phyloP scores from a whole-genome alignment of 2,329 filamentous ascomycete genomes.

The Aspergillus sclerotialis region DNA sequence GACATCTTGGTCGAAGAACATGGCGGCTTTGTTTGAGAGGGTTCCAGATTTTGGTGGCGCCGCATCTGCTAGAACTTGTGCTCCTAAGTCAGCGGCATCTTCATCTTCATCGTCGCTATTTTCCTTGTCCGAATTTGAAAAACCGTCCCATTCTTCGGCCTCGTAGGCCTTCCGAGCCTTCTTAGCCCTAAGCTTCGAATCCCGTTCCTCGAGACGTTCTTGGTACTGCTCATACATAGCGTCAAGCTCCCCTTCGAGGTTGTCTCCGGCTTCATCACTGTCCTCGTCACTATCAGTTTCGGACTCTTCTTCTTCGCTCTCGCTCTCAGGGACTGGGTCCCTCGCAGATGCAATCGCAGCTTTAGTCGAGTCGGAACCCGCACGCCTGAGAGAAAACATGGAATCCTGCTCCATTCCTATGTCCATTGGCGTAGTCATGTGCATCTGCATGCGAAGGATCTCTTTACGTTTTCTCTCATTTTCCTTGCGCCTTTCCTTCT shows the following conservation, averaged over 20 bases:
- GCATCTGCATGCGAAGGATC: constrained; percentile 91
- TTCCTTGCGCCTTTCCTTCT: constrained; percentile 74
- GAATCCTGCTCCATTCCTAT: constrained; percentile 88
- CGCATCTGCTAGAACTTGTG: constrained; percentile 22
- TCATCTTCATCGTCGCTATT: constrained; percentile 55
- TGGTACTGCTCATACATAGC: constrained; percentile 79
- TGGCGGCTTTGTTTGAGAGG: constrained; percentile 75
- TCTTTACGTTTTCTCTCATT: constrained; percentile 95
- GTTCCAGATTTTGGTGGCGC: constrained; percentile 33
- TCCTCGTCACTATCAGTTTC: constrained; percentile 54
- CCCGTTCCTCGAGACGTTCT: constrained; percentile 67
- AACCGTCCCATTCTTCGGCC: constrained; percentile 87
- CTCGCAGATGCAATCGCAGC: constrained; percentile 66
- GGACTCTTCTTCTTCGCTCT: constrained; percentile 52
- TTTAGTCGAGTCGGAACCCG: constrained; percentile 68
- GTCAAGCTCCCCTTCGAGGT: constrained; percentile 78
- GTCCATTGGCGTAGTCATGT: constrained; percentile 93
- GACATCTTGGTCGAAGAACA: constrained; percentile 92
- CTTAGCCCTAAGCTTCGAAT: constrained; percentile 87
- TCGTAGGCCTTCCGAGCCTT: constrained; percentile 73
- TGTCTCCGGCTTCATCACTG: constrained; percentile 77
- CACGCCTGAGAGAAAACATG: constrained; percentile 77
- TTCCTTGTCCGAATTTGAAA: constrained; percentile 60
- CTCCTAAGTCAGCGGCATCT: constrained; percentile 37
- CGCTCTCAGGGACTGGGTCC: constrained; percentile 60